A percentile compares a stretch with the other conserved stretches of the same genome.
phyloP scores from a whole-genome alignment of 139 green algal species.

The Coelastrella sp. region DNA sequence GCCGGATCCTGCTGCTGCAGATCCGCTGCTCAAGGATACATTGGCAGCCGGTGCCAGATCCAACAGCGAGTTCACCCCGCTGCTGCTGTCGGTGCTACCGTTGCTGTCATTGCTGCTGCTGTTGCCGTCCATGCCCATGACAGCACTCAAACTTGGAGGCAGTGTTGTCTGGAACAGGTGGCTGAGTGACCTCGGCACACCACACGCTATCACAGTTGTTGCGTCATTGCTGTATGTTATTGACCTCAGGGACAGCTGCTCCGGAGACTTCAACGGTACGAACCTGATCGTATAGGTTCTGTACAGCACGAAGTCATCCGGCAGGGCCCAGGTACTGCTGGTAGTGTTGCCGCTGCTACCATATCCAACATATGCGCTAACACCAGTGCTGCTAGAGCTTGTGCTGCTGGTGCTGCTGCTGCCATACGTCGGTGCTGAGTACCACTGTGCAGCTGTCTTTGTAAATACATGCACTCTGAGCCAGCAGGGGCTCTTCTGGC shows the following conservation, averaged over 20 bases:
- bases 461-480: slow-evolving; percentile 49
- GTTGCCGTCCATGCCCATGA: slow-evolving; percentile 6
- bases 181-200: slow-evolving; percentile 18
- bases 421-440: background rate
- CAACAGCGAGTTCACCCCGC: background rate
- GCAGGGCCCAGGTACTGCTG: slow-evolving; percentile 29
- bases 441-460: background rate
- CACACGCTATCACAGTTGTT: slow-evolving; percentile 40
- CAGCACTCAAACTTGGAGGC: background rate
- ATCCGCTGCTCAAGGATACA: background rate
- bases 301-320: slow-evolving; percentile 44
- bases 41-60: background rate
- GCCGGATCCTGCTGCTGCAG: background rate
- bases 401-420: too few species aligned
- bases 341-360: background rate
- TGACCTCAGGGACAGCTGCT: slow-evolving; percentile 29
- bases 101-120: background rate
- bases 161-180: slow-evolving; percentile 7
- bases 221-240: slow-evolving; percentile 41
- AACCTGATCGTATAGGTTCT: slow-evolving; percentile 45
- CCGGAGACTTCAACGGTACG: slow-evolving; percentile 5
- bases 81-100: background rate
- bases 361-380: background rate
- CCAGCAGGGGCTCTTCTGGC: slow-evolving; percentile 44
- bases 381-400: background rate